Evolutionary conservation across 345 rosid species (phyloP), one percentile per base, ranked within the genome.

Genomic region (Pseudoturritis turrita): DNA sequence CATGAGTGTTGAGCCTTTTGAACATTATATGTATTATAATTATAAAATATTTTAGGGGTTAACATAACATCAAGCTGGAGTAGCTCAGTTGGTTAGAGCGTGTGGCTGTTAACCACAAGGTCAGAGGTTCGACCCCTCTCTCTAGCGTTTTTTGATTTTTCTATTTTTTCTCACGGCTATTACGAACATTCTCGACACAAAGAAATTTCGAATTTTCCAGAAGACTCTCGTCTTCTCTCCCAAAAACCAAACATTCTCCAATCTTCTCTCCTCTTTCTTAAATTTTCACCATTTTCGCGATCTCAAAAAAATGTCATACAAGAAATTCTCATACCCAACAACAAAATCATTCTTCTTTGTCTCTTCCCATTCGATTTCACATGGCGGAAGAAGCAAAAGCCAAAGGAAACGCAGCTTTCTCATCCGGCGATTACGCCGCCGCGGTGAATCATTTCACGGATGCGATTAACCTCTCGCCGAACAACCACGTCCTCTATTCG

Each of bases 81-180:
- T 87, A 86, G 90, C 89, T 91, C 96, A 89, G 90, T 79, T 85
- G 98, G 91, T 73, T 87, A 88, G 93, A 87, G 86, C 90, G 88
- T 89, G 88, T 86, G 88, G 95, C 88, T 87, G 85, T 88, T 88
- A 89, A 92, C 95, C 88, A 83, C 86, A 91, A 89, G 91, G 91
- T 91, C 84, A 81, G 77, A 84, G 90, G 86, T 89, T 89, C 89
- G 68, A 89, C 39, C 60, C 68, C 70, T 37, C 51, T 50, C 61
- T 71, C 15, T 9, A 60, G 75, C 75, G 68, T 49, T 33, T 22
- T 29, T 13, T 18, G n/a, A n/a, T 35, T 23, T 11, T 51, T 29
- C 1, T 50, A 14, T 19, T 1, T 31, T 1, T 5, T 11, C 4
- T 15, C 12, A 14, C 43, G 44, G 35, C 21, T 31, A 31, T 18